These are phyloP conservation scores for Aegilops speltoides DNA, from an alignment of 176 grass and related monocot genomes.

Conservation along the genomic window DNA sequence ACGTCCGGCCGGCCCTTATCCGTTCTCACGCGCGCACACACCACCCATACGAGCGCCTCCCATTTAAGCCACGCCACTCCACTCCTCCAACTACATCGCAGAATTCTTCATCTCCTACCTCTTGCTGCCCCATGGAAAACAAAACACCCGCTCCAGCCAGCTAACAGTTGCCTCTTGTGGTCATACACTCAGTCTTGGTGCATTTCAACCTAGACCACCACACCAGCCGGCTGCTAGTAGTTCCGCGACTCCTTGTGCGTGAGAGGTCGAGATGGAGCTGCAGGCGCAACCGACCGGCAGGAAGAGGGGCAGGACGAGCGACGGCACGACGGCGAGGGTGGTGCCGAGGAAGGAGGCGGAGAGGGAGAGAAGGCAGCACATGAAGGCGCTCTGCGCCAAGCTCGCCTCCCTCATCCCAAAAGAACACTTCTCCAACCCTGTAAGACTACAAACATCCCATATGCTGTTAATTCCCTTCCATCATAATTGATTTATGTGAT, in stretches of 20 bases:
- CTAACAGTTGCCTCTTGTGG: neutral
- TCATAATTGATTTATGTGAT: too few relatives aligned
- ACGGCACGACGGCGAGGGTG: neutral
- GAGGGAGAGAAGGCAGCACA: conserved; percentile 62
- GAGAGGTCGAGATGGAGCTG: neutral
- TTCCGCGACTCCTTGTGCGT: neutral
- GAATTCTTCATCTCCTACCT: neutral
- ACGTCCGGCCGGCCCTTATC: neutral
- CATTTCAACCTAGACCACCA: neutral
- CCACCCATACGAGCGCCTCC: neutral
- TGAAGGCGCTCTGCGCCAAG: conserved; percentile 64
- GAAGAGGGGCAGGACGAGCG: neutral
- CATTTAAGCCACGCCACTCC: neutral
- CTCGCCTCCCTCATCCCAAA: conserved; percentile 70
- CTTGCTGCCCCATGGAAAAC: neutral
- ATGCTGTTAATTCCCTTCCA: neutral
- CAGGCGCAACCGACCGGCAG: neutral
- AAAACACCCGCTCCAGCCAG: neutral
- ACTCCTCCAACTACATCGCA: neutral
- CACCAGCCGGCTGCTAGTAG: neutral
- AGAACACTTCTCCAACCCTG: conserved; percentile 27
- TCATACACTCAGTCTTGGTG: neutral
- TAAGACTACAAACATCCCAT: neutral
- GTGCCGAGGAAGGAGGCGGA: conserved; percentile 70
- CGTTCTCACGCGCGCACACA: neutral